These are phyloP conservation scores for Globisporangium orthogonon DNA, from an alignment of 352 stramenopile genomes.

Conservation along the genomic window DNA sequence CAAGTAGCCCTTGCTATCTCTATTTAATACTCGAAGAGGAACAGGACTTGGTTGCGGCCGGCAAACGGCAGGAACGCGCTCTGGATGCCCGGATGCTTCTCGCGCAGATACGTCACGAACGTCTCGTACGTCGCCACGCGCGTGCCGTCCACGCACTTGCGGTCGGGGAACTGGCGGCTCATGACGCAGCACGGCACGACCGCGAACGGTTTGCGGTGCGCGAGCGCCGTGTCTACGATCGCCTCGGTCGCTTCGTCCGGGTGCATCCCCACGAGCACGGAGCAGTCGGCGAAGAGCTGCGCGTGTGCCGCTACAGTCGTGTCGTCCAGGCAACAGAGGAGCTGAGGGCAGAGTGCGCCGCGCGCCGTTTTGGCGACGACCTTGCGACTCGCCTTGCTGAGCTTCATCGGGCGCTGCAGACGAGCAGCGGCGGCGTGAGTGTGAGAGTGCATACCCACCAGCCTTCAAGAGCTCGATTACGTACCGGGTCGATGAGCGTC, in stretches of 20 bases:
- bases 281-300: constrained; percentile 71
- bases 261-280: constrained; percentile 92
- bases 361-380: constrained; percentile 41
- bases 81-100: constrained; percentile 68
- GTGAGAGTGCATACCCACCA: not conserved
- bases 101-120: constrained; percentile 75
- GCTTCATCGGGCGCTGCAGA: constrained; percentile 69
- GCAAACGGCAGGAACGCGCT: constrained; percentile 69
- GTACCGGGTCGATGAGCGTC: constrained; percentile 82
- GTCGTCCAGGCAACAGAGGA: constrained; percentile 54
- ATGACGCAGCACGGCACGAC: constrained; percentile 97
- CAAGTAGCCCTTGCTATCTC: constrained; percentile 1
- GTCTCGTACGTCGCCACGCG: constrained; percentile 75
- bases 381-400: constrained; percentile 67
- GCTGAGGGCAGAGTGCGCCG: constrained; percentile 37
- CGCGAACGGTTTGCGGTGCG: constrained; percentile 89
- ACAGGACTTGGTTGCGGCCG: constrained; percentile 83
- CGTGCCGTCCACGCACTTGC: constrained; percentile 43
- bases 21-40: constrained; percentile 48
- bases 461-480: not conserved
- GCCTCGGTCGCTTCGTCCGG: constrained; percentile 94
- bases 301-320: constrained; percentile 37
- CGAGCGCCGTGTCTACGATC: constrained; percentile 91
- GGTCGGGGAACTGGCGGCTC: constrained; percentile 87
- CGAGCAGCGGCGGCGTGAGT: not conserved